phyloP scores from a whole-genome alignment of 768 basidiomycete species.

The Calocybe indica region DNA sequence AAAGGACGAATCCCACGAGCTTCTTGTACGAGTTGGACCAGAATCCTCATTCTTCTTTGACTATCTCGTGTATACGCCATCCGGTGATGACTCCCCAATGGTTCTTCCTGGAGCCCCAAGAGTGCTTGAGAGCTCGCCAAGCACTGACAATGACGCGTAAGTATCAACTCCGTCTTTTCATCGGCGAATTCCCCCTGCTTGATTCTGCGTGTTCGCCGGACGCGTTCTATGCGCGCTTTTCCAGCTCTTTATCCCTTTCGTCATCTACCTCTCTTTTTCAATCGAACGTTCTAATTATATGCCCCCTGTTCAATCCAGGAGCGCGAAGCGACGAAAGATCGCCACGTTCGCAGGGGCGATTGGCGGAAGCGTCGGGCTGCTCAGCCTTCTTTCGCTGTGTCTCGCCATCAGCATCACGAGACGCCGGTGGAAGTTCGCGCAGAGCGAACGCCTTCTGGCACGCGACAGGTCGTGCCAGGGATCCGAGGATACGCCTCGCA shows the following conservation, averaged over 20 bases:
- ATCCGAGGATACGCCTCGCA: constrained; percentile 32
- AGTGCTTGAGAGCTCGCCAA: neutral
- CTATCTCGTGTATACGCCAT: neutral
- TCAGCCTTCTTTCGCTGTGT: constrained; percentile 38
- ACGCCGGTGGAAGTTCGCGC: constrained; percentile 34
- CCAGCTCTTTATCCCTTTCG: neutral
- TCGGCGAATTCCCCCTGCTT: neutral
- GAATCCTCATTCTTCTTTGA: neutral
- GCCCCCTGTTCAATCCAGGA: constrained; percentile 5
- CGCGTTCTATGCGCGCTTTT: neutral
- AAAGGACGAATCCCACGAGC: neutral
- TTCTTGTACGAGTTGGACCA: neutral
- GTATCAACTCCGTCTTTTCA: neutral
- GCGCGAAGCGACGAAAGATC: constrained; percentile 23
- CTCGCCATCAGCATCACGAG: constrained; percentile 47
- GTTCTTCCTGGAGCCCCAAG: neutral
- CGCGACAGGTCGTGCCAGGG: constrained; percentile 7
- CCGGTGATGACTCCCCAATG: neutral
- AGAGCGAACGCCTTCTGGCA: constrained; percentile 26
- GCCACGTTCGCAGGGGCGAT: constrained; percentile 52
- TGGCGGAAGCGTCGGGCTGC: constrained; percentile 45
- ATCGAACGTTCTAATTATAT: neutral
- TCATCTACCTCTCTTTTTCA: neutral
- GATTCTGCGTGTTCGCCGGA: neutral
- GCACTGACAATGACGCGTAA: neutral